Percentiles rank a stretch among this genome's conserved stretches.
These are phyloP conservation scores for Russula abietina DNA, from an alignment of 768 basidiomycete species.

Conservation along the genomic window DNA sequence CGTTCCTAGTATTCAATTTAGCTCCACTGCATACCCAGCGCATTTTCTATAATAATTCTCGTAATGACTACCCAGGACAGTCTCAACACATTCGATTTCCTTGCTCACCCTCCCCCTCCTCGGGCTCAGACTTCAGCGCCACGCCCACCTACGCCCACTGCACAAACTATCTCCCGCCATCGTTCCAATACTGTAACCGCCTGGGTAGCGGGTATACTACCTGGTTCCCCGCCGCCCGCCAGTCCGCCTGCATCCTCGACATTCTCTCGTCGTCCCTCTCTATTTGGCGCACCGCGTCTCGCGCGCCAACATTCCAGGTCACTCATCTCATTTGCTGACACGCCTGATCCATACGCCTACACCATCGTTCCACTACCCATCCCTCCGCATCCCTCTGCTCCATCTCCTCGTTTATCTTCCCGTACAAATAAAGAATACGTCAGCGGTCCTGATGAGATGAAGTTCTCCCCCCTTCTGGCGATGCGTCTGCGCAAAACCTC, in stretches of 20 bases:
- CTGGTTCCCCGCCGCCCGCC: constrained; percentile 54
- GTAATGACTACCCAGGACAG: background rate
- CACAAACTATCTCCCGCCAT: constrained; percentile 15
- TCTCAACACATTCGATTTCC: constrained; percentile 26
- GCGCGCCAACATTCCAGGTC: constrained; percentile 40
- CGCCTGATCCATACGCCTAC: constrained; percentile 52
- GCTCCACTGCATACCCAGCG: background rate
- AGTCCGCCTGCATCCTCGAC: constrained; percentile 30
- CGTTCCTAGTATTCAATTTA: background rate
- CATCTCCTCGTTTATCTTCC: background rate
- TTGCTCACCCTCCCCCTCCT: constrained; percentile 31
- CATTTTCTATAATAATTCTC: background rate
- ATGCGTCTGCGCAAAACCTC: constrained; percentile 4
- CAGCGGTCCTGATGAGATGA: background rate
- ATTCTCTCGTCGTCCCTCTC: constrained; percentile 31
- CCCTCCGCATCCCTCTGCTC: constrained; percentile 6
- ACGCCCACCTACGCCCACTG: constrained; percentile 27
- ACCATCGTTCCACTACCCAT: constrained; percentile 43
- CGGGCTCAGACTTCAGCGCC: constrained; percentile 30
- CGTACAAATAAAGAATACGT: background rate
- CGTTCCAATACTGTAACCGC: constrained; percentile 42
- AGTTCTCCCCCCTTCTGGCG: constrained; percentile 47
- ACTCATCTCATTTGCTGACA: constrained; percentile 40
- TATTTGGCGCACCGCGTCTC: constrained; percentile 28
- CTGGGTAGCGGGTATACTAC: constrained; percentile 64